A percentile compares a stretch with the other conserved stretches of the same genome.
These are phyloP conservation scores for Limonomyces culmigenus DNA, from an alignment of 1,284 basidiomycete genomes.

Conservation along the genomic window DNA sequence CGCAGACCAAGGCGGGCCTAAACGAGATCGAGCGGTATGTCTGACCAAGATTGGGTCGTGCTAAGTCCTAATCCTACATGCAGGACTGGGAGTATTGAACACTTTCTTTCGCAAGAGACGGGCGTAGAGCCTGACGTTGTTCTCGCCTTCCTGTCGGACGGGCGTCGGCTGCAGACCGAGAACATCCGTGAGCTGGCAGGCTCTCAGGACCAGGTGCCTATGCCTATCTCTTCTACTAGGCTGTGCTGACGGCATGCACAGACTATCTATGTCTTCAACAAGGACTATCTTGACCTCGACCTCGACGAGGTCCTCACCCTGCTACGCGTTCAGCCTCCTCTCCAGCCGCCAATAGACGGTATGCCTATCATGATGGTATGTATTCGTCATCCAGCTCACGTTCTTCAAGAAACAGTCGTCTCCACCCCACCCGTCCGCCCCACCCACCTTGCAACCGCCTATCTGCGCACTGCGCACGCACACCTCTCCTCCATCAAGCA, in stretches of 20 bases:
- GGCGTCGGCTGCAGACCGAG: constrained; percentile 42
- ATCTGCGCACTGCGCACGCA: constrained; percentile 38
- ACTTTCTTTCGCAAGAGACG: constrained; percentile 49
- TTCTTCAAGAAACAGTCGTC: constrained; percentile 36
- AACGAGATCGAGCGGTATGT: constrained; percentile 58
- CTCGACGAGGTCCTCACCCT: constrained; percentile 41
- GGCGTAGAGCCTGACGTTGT: constrained; percentile 46
- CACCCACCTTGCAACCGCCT: constrained; percentile 44
- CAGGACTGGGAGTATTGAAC: constrained; percentile 45
- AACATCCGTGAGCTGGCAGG: constrained; percentile 61
- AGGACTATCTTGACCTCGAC: constrained; percentile 52
- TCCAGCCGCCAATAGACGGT: constrained; percentile 59
- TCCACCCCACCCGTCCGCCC: constrained; percentile 55
- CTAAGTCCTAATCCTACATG: constrained; percentile 1
- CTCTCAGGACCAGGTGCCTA: constrained; percentile 47
- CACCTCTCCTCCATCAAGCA: constrained; percentile 43
- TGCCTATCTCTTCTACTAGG: constrained; percentile 1
- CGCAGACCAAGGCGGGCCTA: constrained; percentile 43
- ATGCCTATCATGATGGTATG: constrained; percentile 3
- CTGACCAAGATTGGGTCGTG: not conserved
- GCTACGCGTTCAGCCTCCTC: constrained; percentile 35
- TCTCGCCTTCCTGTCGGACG: constrained; percentile 65
- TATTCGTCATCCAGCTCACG: not conserved
- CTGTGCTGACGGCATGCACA: constrained; percentile 10
- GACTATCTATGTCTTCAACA: constrained; percentile 70